phyloP scores from a whole-genome alignment of 306 rosid species.

The Medicago truncatula region MtrunA17r5.0-ANR NC_053049.1:45650001-45650500 shows the following conservation, averaged over 20 bases:
- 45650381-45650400: constrained; percentile 51
- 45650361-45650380: constrained; percentile 43
- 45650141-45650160: constrained; percentile 6
- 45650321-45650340: constrained; percentile 48
- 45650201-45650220: constrained; percentile 33
- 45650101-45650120: neutral
- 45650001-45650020: constrained; percentile 28
- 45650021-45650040: constrained; percentile 10
- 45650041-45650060: neutral
- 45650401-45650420: constrained; percentile 51
- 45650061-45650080: neutral
- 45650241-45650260: constrained; percentile 55
- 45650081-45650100: neutral
- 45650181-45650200: constrained; percentile 12
- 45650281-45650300: constrained; percentile 47
- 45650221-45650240: constrained; percentile 47
- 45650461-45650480: constrained; percentile 68
- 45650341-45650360: constrained; percentile 51
- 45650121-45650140: neutral
- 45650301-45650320: constrained; percentile 53
- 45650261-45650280: constrained; percentile 51
- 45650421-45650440: constrained; percentile 66
- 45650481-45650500: constrained; percentile 61
- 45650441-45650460: constrained; percentile 54
- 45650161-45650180: neutral